Evolutionary conservation across 78 protist species (phyloP).

Genomic region (Dictyostelium brefeldianum): DNA sequence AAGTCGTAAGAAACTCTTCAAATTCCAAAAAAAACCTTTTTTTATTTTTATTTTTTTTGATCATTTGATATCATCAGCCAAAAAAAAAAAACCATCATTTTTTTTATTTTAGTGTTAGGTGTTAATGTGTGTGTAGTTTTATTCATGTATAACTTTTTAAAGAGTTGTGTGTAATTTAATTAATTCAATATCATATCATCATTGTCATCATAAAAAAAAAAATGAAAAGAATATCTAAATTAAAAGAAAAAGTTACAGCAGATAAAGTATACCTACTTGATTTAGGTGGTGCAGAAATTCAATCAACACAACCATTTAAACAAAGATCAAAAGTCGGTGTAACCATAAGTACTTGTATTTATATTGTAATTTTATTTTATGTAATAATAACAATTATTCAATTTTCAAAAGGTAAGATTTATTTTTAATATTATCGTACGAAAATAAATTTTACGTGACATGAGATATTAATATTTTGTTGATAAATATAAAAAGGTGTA

Average conservation of each 20-base stretch:
- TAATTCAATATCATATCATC: no score
- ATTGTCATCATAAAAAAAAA: not conserved
- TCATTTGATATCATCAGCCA: not conserved
- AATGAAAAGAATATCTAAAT: not conserved
- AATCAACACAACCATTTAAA: not conserved
- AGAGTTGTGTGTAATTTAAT: no score
- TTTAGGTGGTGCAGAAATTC: slow-evolving; percentile 28
- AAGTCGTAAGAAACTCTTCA: not conserved
- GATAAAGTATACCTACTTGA: not conserved
- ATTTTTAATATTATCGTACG: not conserved
- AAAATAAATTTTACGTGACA: no score
- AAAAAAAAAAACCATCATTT: no score
- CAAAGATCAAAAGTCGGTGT: slow-evolving; percentile 62
- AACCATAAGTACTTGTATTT: slow-evolving; percentile 11
- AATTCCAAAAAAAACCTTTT: not conserved
- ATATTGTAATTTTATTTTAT: slow-evolving; percentile 50
- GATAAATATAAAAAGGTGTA: slow-evolving; percentile 5
- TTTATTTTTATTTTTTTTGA: not conserved
- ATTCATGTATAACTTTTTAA: no score
- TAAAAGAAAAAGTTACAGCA: not conserved
- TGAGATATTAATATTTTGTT: no score
- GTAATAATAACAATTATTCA: slow-evolving; percentile 26
- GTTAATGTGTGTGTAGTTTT: no score
- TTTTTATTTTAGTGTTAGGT: no score
- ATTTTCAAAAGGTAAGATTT: slow-evolving; percentile 42